Evolutionary conservation across 2,329 filamentous ascomycete species (phyloP).

Genomic region (Bipolaris sorokiniana): DNA sequence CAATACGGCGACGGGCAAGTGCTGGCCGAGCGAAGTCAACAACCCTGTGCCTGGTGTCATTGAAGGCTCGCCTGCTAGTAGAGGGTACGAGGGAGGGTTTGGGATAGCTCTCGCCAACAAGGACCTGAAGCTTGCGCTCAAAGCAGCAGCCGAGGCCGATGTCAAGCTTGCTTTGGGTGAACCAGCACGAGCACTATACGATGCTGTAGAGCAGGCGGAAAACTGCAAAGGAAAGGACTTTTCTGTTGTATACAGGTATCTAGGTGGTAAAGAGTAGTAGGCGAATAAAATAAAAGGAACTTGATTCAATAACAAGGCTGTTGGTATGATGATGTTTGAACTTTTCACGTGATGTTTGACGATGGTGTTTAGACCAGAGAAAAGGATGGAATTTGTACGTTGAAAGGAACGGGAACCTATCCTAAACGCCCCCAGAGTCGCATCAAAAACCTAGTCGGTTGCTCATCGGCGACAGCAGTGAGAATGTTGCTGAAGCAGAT

Average conservation of each 20-base stretch:
- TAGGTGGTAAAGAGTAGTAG: conserved; percentile 55
- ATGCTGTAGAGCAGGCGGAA: conserved; percentile 51
- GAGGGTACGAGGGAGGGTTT: conserved; percentile 68
- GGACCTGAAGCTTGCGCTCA: conserved; percentile 57
- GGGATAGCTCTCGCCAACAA: conserved; percentile 59
- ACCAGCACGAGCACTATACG: conserved; percentile 54
- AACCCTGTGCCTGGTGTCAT: conserved; percentile 91
- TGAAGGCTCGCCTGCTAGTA: conserved; percentile 73
- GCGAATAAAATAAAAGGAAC: not conserved
- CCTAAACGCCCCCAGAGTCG: not conserved
- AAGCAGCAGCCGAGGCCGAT: conserved; percentile 53
- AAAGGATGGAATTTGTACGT: conserved; percentile 7
- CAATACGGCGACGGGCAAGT: conserved; percentile 91
- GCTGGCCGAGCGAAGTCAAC: conserved; percentile 96
- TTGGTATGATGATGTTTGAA: not conserved
- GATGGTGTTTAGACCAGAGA: not conserved
- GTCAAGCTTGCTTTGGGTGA: conserved; percentile 55
- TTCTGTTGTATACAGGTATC: conserved; percentile 57
- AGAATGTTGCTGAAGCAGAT: conserved; percentile 7
- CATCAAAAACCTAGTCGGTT: not conserved
- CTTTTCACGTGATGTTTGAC: not conserved
- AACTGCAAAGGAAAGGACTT: conserved; percentile 59
- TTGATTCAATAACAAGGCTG: not conserved
- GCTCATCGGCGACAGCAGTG: conserved; percentile 7
- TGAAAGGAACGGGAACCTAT: not conserved